These are phyloP conservation scores for Withania somnifera DNA, from an alignment of 305 asterid genomes.

Conservation along the genomic window DNA sequence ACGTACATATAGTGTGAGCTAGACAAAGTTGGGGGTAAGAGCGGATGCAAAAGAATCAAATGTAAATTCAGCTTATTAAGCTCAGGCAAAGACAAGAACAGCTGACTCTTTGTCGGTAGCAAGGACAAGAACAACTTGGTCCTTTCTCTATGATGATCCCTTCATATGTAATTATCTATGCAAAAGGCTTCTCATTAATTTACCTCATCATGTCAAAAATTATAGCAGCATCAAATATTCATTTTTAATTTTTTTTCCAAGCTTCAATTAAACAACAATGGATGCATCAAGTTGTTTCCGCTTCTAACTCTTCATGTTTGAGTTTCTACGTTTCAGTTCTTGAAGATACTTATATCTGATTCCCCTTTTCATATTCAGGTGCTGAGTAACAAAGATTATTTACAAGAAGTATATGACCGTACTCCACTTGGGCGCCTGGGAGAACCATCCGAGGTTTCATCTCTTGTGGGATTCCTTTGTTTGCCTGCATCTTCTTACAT, in stretches of 20 bases:
- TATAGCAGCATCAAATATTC: neutral
- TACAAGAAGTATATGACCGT: constrained; percentile 40
- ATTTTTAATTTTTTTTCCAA: neutral
- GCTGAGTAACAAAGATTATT: constrained; percentile 33
- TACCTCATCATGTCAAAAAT: neutral
- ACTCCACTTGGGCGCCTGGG: constrained; percentile 58
- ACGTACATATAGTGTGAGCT: neutral
- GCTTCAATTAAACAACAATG: neutral
- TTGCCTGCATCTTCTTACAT: constrained; percentile 51
- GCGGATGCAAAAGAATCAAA: neutral
- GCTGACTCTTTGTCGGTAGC: neutral
- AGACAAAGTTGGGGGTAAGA: neutral
- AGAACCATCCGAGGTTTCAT: constrained; percentile 50
- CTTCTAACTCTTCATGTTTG: neutral
- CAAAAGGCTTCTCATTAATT: neutral
- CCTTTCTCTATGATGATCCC: neutral
- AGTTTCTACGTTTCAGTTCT: neutral
- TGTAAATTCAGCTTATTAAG: neutral
- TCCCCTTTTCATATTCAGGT: constrained; percentile 17
- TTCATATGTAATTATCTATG: neutral
- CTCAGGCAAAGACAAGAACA: neutral
- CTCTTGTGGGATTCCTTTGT: constrained; percentile 55
- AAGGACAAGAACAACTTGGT: neutral
- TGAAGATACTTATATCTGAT: neutral
- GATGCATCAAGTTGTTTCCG: neutral